Conservation (phyloP, 257 asterid species). For the Buddleja alternifolia region DNA sequence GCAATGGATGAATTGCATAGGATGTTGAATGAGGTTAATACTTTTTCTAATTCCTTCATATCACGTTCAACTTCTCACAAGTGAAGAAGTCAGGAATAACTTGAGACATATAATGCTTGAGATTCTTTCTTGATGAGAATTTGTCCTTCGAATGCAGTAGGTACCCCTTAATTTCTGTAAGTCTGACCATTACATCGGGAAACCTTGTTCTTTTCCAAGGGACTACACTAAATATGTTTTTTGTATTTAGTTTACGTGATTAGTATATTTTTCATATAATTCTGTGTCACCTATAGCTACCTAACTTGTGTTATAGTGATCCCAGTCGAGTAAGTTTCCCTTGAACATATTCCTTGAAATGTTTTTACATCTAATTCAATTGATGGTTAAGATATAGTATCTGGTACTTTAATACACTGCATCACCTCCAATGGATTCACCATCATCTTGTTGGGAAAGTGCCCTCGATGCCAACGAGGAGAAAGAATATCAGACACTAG, state of each 20-base stretch:
- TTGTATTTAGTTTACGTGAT: neutral
- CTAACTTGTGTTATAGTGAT: neutral
- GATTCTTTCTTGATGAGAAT: neutral
- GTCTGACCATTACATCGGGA: neutral
- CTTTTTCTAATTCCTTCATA: neutral
- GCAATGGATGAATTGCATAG: constrained; percentile 96
- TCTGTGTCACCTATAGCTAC: too few species aligned
- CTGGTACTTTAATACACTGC: too few species aligned
- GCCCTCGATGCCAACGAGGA: too few species aligned
- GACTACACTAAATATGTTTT: neutral
- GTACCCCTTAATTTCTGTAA: neutral
- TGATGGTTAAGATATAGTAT: too few species aligned
- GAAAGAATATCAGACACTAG: too few species aligned
- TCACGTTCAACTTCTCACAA: constrained; percentile 1
- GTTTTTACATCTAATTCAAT: too few species aligned
- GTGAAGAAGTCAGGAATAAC: neutral
- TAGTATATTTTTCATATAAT: too few species aligned
- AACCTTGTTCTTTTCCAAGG: neutral
- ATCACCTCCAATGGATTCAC: too few species aligned
- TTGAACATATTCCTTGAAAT: too few species aligned
- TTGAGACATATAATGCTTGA: neutral
- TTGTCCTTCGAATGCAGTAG: neutral
- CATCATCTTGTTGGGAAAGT: too few species aligned
- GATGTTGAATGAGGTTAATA: constrained; percentile 84
- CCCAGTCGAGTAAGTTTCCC: neutral